phyloP scores from a whole-genome alignment of 1,139 yeast species.

The Candida tunisiensis region DNA sequence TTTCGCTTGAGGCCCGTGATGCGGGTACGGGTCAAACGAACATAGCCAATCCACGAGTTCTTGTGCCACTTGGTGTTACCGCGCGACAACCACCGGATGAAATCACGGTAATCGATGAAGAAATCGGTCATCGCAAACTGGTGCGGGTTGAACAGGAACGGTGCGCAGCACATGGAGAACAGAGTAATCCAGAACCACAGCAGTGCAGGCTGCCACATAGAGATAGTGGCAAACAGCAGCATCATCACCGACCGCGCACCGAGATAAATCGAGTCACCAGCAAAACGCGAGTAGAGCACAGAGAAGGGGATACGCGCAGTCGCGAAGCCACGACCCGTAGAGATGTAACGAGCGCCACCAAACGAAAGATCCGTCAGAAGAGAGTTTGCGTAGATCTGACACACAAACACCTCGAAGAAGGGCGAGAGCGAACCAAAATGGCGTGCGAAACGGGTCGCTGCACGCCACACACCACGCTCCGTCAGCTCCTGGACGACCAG shows the following conservation, averaged over 20 bases:
- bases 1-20: conserved; percentile 96
- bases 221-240: conserved; percentile 78
- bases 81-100: conserved; percentile 95
- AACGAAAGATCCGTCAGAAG: conserved; percentile 82
- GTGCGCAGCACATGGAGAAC: conserved; percentile 80
- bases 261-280: conserved; percentile 91
- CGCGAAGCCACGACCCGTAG: conserved; percentile 99
- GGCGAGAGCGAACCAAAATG: conserved; percentile 87
- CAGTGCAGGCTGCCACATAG: conserved; percentile 95
- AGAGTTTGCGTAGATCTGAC: conserved; percentile 92
- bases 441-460: conserved; percentile 77
- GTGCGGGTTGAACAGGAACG: conserved; percentile 94
- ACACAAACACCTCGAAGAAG: conserved; percentile 94
- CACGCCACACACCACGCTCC: conserved; percentile 97
- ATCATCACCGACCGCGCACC: conserved; percentile 87
- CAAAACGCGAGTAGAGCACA: conserved; percentile 88
- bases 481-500: conserved; percentile 92
- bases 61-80: conserved; percentile 99
- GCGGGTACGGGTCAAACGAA: conserved; percentile 90
- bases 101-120: conserved; percentile 97
- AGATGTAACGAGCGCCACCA: conserved; percentile 99
- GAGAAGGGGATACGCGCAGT: conserved; percentile 97
- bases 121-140: conserved; percentile 99
- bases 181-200: conserved; percentile 98
- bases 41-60: conserved; percentile 98